Evolutionary conservation across 371 early-diverging fungal genomes (phyloP).

Genomic region (Gilbertella persicaria): DNA sequence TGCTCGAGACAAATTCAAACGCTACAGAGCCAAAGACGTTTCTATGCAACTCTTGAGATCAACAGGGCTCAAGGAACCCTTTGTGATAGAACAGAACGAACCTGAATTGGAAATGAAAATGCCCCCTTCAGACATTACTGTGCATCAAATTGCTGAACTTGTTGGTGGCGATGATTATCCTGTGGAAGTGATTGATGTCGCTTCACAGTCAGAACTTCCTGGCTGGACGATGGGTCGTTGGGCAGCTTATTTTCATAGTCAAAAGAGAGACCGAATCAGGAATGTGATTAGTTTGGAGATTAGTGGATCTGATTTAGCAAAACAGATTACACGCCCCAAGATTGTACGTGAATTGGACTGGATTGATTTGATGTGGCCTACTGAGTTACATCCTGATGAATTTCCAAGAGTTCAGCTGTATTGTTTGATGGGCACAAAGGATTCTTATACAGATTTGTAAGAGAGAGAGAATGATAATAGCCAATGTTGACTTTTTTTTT

Average conservation of each 20-base stretch:
- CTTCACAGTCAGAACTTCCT: slow-evolving; percentile 75
- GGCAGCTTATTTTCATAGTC: slow-evolving; percentile 76
- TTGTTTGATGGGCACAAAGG: slow-evolving; percentile 88
- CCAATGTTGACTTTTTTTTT: neutral
- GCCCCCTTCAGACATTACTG: slow-evolving; percentile 67
- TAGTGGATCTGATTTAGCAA: slow-evolving; percentile 68
- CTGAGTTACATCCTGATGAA: slow-evolving; percentile 51
- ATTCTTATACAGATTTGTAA: slow-evolving; percentile 89
- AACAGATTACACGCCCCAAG: slow-evolving; percentile 66
- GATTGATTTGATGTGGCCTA: slow-evolving; percentile 86
- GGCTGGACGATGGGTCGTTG: slow-evolving; percentile 83
- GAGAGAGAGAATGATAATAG: slow-evolving; percentile 9
- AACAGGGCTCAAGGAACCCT: slow-evolving; percentile 63
- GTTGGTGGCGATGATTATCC: slow-evolving; percentile 61
- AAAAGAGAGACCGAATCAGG: slow-evolving; percentile 67
- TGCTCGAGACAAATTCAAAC: slow-evolving; percentile 55
- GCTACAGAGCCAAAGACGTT: slow-evolving; percentile 55
- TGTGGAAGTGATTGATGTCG: slow-evolving; percentile 80
- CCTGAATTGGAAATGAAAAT: slow-evolving; percentile 79
- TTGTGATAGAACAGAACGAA: slow-evolving; percentile 58
- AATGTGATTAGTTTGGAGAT: slow-evolving; percentile 92
- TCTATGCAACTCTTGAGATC: slow-evolving; percentile 56
- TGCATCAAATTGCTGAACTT: slow-evolving; percentile 66
- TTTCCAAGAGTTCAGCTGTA: slow-evolving; percentile 88
- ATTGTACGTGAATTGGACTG: slow-evolving; percentile 87